Base-by-base conservation (phyloP, 1,139 yeast genomes). In the Nakaseomyces sp. region DNA sequence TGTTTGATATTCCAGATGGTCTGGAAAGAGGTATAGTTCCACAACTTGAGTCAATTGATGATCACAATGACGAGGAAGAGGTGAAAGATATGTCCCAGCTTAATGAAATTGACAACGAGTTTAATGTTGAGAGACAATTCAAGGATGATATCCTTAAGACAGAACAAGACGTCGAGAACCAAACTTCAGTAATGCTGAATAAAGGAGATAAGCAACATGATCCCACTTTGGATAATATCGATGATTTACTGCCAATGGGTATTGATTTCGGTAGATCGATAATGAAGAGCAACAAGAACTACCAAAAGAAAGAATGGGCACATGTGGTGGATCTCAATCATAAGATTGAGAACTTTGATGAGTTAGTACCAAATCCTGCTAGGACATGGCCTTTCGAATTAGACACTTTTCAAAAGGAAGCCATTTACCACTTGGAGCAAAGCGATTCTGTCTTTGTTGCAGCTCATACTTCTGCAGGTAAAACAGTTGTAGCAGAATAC, bases 381-480 rank as follows among this genome's bases (percentile, higher is more conserved):
- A 73, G 95, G 44, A 79, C 76, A 31, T 93, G 91, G 82, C 97
- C 98, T 0, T 91, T 91, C 57, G 89, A 84, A 52, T 72, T 91
- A 47, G 99, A 91, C 68, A 85, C 88, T 26, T 91, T 91, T 67
- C 99, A 91, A 65, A 89, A 93, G 61, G 96, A 93, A 58, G 96
- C 99, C 0, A 87, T 91, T 1, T 91, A 88, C 52, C 96, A 91
- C 67, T 73, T 91, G 52, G 99, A 91, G 60, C 94, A 89, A 61
- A 95, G 95, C 40, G 98, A 91, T 61, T 88, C 97, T 1, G 99
- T 91, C 2, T 86, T 91, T 64, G 97, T 91, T 3, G 96, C 98
- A 5, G 99, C 99, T 0, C 99, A 91, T 62, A 86, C 95, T 0
- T 86, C 95, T 5, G 95, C 95, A 0, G 95, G 95, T 64, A 86